Conservation (phyloP, 495 filamentous ascomycete genomes). For the Penicillium bialowiezense region DNA sequence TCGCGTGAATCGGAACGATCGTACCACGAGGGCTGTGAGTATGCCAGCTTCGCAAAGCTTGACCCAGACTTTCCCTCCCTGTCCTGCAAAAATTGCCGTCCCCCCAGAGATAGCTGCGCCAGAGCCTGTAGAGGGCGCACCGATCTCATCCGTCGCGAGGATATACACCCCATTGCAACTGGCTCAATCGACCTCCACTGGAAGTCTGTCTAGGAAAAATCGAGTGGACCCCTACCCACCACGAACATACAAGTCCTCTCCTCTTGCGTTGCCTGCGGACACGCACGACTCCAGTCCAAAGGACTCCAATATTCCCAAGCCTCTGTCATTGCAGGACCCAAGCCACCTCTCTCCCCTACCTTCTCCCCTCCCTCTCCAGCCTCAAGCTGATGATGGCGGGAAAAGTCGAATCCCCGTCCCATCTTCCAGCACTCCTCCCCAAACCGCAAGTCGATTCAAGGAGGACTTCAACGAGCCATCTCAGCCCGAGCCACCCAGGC, state of each 20-base stretch:
- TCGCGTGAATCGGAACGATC: not conserved
- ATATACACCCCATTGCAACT: not conserved
- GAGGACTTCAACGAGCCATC: slow-evolving; percentile 1
- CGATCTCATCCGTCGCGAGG: not conserved
- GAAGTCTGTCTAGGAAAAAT: slow-evolving; percentile 5
- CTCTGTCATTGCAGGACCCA: not conserved
- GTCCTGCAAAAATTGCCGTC: too few relatives aligned
- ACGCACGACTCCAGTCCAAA: slow-evolving; percentile 2
- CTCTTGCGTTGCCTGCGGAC: slow-evolving; percentile 27
- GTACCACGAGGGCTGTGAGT: not conserved
- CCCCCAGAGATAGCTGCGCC: not conserved
- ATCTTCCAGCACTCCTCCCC: not conserved
- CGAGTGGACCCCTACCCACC: slow-evolving; percentile 7
- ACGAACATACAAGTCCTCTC: slow-evolving; percentile 33
- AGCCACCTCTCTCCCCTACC: not conserved
- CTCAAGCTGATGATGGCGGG: slow-evolving; percentile 6
- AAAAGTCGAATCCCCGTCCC: slow-evolving; percentile 1
- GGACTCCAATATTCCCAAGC: not conserved
- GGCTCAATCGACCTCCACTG: not conserved
- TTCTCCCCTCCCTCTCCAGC: not conserved
- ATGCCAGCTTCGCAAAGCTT: slow-evolving; percentile 3
- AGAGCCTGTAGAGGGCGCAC: not conserved
- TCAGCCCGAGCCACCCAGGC: not conserved
- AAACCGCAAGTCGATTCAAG: slow-evolving; percentile 5
- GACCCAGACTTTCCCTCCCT: not conserved